These are phyloP conservation scores for Arxiozyma bovina DNA, from an alignment of 1,139 yeast genomes.

Conservation along the genomic window DNA sequence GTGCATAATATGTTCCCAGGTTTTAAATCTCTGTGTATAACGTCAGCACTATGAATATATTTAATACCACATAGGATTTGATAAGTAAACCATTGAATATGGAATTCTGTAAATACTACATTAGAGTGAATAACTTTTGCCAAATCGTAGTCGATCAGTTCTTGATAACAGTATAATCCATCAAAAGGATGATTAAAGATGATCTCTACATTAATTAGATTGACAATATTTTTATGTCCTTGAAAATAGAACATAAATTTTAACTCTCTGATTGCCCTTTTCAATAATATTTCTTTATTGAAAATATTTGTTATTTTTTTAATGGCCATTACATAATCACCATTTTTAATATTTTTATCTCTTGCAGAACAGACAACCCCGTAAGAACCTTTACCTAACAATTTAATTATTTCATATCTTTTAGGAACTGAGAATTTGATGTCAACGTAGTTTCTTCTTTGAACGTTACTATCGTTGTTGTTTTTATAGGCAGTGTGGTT, in stretches of 20 bases:
- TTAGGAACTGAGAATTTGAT: constrained; percentile 56
- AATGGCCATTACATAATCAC: constrained; percentile 46
- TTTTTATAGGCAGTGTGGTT: constrained; percentile 1
- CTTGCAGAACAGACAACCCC: constrained; percentile 82
- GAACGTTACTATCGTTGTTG: background rate
- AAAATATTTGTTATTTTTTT: constrained; percentile 70
- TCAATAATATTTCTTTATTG: constrained; percentile 52
- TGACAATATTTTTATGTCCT: constrained; percentile 75
- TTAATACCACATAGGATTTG: constrained; percentile 74
- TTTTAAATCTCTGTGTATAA: constrained; percentile 75
- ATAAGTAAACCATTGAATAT: constrained; percentile 64
- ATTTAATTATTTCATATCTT: constrained; percentile 52
- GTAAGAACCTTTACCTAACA: constrained; percentile 81
- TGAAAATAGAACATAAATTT: constrained; percentile 68
- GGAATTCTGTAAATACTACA: constrained; percentile 75
- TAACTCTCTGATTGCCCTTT: constrained; percentile 70
- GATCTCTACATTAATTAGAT: constrained; percentile 64
- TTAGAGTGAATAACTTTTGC: constrained; percentile 69
- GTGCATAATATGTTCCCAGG: constrained; percentile 81
- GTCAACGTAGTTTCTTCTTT: constrained; percentile 30
- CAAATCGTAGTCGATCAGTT: constrained; percentile 71
- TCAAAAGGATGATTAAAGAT: constrained; percentile 59
- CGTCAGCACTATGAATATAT: constrained; percentile 78
- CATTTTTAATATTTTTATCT: constrained; percentile 36
- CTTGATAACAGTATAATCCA: constrained; percentile 80